A percentile compares a stretch with the other conserved stretches of the same genome.
phyloP scores from a whole-genome alignment of 148 eudicot genomes.

The Diospyros kaki region DNA sequence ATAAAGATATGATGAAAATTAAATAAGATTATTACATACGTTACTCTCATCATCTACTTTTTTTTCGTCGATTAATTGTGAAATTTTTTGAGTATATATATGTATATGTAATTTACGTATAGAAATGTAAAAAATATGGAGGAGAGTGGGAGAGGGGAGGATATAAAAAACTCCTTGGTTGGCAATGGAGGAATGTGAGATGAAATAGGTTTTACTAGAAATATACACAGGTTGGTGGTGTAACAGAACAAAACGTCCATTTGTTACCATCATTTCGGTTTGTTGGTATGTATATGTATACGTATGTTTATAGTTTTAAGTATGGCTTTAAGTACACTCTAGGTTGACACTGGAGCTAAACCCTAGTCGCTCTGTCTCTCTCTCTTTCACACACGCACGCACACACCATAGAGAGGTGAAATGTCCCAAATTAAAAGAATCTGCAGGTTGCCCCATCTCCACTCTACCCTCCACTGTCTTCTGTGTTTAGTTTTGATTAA shows the following conservation, averaged over 20 bases:
- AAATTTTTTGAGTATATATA: background rate
- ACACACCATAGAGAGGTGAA: conserved; percentile 17
- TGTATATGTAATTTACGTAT: too few species aligned
- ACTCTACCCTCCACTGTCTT: conserved; percentile 16
- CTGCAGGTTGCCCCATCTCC: conserved; percentile 28
- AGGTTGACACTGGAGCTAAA: conserved; percentile 48
- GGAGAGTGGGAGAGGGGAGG: conserved; percentile 10
- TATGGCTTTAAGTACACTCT: conserved; percentile 52
- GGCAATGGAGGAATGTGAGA: conserved; percentile 28
- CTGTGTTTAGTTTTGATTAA: background rate
- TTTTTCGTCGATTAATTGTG: too few species aligned
- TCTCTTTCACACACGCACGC: background rate
- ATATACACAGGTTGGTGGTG: conserved; percentile 19
- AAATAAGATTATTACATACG: too few species aligned
- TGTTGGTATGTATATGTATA: conserved; percentile 15
- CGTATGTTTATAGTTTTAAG: background rate
- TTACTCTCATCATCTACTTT: too few species aligned
- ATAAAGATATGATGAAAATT: too few species aligned
- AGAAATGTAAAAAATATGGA: background rate
- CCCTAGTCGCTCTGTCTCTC: conserved; percentile 5
- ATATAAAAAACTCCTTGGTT: conserved; percentile 20
- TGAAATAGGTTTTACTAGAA: conserved; percentile 18
- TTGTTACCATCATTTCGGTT: conserved; percentile 25
- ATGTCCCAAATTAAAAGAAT: conserved; percentile 13
- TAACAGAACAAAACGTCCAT: background rate